Percentiles rank a stretch among this genome's conserved stretches.
These are phyloP conservation scores for Hanseniaspora osmophila DNA, from an alignment of 805 yeast species.

Conservation along the genomic window DNA sequence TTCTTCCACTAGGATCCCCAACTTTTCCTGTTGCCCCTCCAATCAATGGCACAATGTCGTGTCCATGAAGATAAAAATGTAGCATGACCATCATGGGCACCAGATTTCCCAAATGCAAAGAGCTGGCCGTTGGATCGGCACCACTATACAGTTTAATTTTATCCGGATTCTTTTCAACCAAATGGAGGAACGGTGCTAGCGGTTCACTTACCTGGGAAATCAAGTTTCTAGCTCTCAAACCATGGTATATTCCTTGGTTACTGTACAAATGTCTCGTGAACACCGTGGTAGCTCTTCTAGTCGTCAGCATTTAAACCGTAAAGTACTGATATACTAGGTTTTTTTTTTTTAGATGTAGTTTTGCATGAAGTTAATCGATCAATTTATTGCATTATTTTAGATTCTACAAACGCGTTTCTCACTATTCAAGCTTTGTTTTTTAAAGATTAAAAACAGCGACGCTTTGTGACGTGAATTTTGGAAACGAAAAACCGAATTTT, in stretches of 20 bases:
- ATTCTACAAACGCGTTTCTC: no score
- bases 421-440: no score
- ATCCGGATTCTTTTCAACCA: constrained; percentile 2
- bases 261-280: not conserved
- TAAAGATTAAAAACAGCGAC: no score
- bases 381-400: no score
- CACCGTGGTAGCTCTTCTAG: no score
- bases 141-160: constrained; percentile 61
- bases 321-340: no score
- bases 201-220: constrained; percentile 21
- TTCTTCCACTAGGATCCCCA: constrained; percentile 92
- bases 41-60: constrained; percentile 65
- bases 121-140: constrained; percentile 88
- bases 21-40: constrained; percentile 94
- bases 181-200: constrained; percentile 8
- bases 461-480: no score
- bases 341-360: no score
- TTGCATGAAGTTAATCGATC: no score
- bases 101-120: constrained; percentile 82
- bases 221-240: constrained; percentile 15
- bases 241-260: not conserved
- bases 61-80: constrained; percentile 78
- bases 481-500: no score
- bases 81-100: constrained; percentile 74
- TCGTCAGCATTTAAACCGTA: no score